These are phyloP conservation scores for Sedum album DNA, from an alignment of 164 flowering plant species.

Conservation along the genomic window DNA sequence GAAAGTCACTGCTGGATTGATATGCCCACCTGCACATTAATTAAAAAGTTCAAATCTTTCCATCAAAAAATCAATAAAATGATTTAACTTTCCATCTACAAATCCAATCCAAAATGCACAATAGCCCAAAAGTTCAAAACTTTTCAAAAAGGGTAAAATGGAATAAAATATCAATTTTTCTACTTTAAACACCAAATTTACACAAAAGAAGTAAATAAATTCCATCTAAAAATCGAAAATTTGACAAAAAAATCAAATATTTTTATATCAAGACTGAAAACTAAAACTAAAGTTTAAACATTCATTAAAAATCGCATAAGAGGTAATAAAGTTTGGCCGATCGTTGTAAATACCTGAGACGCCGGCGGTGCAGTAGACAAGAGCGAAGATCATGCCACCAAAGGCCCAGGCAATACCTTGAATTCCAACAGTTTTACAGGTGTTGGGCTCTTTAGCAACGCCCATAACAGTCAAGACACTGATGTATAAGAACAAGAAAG, in stretches of 20 bases:
- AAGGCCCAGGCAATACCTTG: neutral
- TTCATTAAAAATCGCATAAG: too few species aligned
- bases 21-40: neutral
- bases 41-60: neutral
- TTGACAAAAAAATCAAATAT: too few species aligned
- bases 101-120: neutral
- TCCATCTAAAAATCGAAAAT: too few species aligned
- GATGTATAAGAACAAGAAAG: neutral
- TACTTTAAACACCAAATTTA: too few species aligned
- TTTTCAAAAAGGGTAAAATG: too few species aligned
- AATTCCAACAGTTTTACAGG: neutral
- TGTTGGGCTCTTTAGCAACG: neutral
- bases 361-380: neutral
- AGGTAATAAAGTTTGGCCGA: too few species aligned
- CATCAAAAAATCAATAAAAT: neutral
- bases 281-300: too few species aligned
- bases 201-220: too few species aligned
- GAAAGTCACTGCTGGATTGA: constrained; percentile 1
- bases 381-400: neutral
- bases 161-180: too few species aligned
- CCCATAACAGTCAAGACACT: neutral
- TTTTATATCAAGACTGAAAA: too few species aligned
- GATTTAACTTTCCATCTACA: too few species aligned
- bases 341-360: neutral
- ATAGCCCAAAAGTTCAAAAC: neutral